Evolutionary conservation across 31 red algal species (phyloP), one percentile per base, ranked within the genome.

Genomic region (Bonnemaisonia californica): DNA sequence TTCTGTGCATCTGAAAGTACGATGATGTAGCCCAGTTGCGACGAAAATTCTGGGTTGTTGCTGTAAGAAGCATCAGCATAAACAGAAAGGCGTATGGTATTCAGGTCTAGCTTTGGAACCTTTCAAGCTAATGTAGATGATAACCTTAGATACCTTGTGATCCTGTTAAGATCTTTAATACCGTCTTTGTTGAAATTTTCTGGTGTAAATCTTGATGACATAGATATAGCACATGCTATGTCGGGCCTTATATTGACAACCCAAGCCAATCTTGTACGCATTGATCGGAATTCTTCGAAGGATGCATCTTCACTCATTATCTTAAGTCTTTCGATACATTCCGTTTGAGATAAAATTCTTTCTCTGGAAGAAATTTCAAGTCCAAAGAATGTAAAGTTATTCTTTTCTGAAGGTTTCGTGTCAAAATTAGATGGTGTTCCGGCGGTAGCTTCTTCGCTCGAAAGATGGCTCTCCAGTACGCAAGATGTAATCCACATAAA

Each of bases 1-100:
- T 57, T 38, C n/a, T 28, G 22, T 2, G 23, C 23, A 33, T 83
- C 80, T 9, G 41, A 16, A 9, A 72, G 36, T 18, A 83, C 2
- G 7, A 83, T 83, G 39, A 83, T 58, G 59, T 71, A 83, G 1
- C 63, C 80, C 32, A 72, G 19, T 37, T 83, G 80, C 2, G 65
- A 41, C 23, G 30, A 27, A 22, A 18, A n/a, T 37, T 83, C 63
- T 27, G n/a, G 16, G 9, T 59, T 75, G 7, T 58, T 64, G n/a
- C 37, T 45, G 51, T 31, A 75, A 3, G 69, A 75, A 13, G 40
- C 34, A 57, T 85, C 81, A 47, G 69, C 68, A 39, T 62, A 85
- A 0, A 75, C 82, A 34, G 37, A 18, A 1, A 76, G 48, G 3
- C 39, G 66, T 41, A 85, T 22, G 2, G 26, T 59, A 1, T 85